These are phyloP conservation scores for Stemphylium beticola DNA, from an alignment of 2,329 filamentous ascomycete genomes.

Conservation along the genomic window DNA sequence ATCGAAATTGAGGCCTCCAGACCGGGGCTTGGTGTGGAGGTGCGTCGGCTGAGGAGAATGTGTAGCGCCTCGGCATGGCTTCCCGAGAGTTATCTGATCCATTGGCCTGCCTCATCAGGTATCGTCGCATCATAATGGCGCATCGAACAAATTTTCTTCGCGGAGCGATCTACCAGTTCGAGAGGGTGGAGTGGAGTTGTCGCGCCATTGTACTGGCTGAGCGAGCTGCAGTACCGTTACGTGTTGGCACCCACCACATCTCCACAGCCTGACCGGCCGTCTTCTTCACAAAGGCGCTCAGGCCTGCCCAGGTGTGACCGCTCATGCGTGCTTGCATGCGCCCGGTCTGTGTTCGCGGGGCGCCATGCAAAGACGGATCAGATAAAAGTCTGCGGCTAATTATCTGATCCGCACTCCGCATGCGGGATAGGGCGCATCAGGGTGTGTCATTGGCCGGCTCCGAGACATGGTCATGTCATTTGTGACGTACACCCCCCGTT, in stretches of 20 bases:
- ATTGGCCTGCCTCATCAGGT: conserved; percentile 8
- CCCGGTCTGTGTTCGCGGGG: conserved; percentile 2
- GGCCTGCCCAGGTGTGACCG: conserved; percentile 24
- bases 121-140: conserved; percentile 8
- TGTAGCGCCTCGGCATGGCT: conserved; percentile 15
- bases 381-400: conserved; percentile 28
- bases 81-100: conserved; percentile 23
- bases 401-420: conserved; percentile 45
- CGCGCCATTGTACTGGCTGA: neutral
- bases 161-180: conserved; percentile 8
- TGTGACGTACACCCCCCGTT: too few relatives aligned
- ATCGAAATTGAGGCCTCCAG: conserved; percentile 17
- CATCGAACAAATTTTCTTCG: conserved; percentile 14
- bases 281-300: neutral
- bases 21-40: conserved; percentile 12
- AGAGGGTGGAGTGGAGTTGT: conserved; percentile 6
- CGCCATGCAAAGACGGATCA: conserved; percentile 12
- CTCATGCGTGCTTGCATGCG: neutral
- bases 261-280: conserved; percentile 3
- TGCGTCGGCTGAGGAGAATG: conserved; percentile 4
- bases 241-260: conserved; percentile 21
- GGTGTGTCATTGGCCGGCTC: neutral
- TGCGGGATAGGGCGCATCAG: neutral
- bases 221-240: conserved; percentile 19
- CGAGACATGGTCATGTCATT: neutral